Base-by-base conservation (phyloP, 2,329 filamentous ascomycete species). In the Fusarium fujikuroi region DNA sequence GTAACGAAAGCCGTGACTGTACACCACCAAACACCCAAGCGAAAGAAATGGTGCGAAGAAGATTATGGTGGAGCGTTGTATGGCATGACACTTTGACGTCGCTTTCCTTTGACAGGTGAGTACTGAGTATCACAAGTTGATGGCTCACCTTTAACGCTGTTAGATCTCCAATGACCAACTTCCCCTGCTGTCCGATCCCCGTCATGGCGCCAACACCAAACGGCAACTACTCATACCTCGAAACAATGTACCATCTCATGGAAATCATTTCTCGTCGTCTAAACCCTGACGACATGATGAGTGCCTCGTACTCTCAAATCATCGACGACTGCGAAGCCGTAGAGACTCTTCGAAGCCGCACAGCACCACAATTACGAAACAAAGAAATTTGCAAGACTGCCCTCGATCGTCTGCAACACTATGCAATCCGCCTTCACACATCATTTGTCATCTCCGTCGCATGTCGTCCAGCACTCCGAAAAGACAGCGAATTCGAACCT, bases 1-100 rank as follows among this genome's bases (percentile, higher is more conserved):
- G 81, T 2, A 80, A 83, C 23, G 87, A 88, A n/a, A 81, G 81
- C 32, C 81, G 82, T 5, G 87, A 87, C n/a, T 82, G 77, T 43
- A 80, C 78, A 12, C 80, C 83, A 3, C 80, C 84, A 2, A 86
- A 88, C 21, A 79, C 82, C 9, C 84, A 83, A 53, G 81, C 83
- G n/a, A 90, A 87, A 66, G 88, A 90, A 42, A 85, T 85, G 78
- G 84, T 89, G 59, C 82, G 89, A 36, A 83, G 88, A 42, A 87
- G 87, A 58, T 79, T 91, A 47, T 90, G 89, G 90, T 88, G 90
- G 90, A 91, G 88, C 9, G 90, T 89, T 73, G 85, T 90, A 15
- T 92, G 90, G 90, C 90, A 92, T 72, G 90, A 92, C 63, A 91
- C 89, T 10, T 81, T 92, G 25, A 91, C 89, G 0, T 92, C 90